A percentile compares a stretch with the other conserved stretches of the same genome.
Conservation (phyloP, 306 rosid genomes). For the Argentina anserina region DNA sequence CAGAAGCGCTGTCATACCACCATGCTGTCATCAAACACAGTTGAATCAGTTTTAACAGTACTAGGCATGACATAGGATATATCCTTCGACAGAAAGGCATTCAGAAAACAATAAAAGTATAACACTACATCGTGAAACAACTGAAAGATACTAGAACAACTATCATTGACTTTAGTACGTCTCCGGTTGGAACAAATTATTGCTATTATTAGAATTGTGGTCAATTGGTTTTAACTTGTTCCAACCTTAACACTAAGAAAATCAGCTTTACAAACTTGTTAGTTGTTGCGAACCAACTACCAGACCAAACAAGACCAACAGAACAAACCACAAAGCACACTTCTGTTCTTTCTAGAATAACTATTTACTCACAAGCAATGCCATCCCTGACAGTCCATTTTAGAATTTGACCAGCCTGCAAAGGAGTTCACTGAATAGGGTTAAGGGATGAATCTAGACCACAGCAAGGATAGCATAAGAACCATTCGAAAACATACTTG, state of each 20-base stretch:
- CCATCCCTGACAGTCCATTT: not conserved
- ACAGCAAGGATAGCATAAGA: not conserved
- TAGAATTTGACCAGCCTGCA: not conserved
- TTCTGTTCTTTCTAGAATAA: not conserved
- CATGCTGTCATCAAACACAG: conserved; percentile 66
- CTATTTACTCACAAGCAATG: not conserved
- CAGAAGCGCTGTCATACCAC: conserved; percentile 73
- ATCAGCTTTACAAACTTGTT: not conserved
- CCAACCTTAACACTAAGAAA: not conserved
- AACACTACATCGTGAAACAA: not conserved
- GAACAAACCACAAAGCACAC: not conserved
- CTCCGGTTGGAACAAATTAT: not conserved
- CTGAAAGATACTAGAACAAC: not conserved
- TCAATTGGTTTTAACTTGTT: not conserved
- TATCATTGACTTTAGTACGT: not conserved
- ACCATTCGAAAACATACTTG: not conserved
- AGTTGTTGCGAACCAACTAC: not conserved
- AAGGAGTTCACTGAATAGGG: not conserved
- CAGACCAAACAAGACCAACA: not conserved
- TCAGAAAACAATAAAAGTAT: not conserved
- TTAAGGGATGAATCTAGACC: not conserved
- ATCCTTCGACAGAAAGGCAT: not conserved
- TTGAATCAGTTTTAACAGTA: conserved; percentile 40
- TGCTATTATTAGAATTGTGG: not conserved
- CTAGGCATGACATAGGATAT: conserved; percentile 24